These are phyloP conservation scores for Stentor coeruleus DNA, from an alignment of 73 alveolate species.

Conservation along the genomic window DNA sequence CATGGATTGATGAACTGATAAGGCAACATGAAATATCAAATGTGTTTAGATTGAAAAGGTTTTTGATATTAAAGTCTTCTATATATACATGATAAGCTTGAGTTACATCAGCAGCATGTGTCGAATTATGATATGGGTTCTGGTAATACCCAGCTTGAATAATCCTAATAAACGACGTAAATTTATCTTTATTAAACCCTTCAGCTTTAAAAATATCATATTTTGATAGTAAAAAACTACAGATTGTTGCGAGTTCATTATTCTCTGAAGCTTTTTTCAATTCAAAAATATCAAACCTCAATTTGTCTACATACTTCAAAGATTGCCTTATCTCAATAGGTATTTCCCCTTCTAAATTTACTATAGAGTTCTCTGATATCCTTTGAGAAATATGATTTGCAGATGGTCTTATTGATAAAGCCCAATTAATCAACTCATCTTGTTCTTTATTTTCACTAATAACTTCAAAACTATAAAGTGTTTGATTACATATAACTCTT, in stretches of 20 bases:
- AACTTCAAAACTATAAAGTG: not conserved
- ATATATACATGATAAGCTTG: slow-evolving; percentile 28
- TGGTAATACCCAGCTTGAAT: slow-evolving; percentile 31
- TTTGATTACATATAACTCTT: not conserved
- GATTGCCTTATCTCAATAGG: not conserved
- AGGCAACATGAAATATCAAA: not conserved
- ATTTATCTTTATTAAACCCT: not conserved
- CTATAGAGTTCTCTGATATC: not conserved
- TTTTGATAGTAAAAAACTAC: no score
- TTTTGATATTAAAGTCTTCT: not conserved
- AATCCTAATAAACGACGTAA: no score
- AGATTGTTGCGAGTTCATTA: not conserved
- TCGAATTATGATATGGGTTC: slow-evolving; percentile 36
- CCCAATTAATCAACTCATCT: not conserved
- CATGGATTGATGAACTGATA: slow-evolving; percentile 45
- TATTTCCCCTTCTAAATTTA: not conserved
- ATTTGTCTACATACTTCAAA: not conserved
- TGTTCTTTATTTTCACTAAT: not conserved
- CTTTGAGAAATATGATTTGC: not conserved
- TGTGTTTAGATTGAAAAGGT: not conserved
- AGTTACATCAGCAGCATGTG: slow-evolving; percentile 46
- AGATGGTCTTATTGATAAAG: not conserved
- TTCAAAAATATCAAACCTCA: not conserved
- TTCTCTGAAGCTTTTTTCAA: not conserved
- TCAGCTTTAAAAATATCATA: not conserved